Conservation (phyloP, 2,329 filamentous ascomycete species). For the Corynespora cassiicola region DNA sequence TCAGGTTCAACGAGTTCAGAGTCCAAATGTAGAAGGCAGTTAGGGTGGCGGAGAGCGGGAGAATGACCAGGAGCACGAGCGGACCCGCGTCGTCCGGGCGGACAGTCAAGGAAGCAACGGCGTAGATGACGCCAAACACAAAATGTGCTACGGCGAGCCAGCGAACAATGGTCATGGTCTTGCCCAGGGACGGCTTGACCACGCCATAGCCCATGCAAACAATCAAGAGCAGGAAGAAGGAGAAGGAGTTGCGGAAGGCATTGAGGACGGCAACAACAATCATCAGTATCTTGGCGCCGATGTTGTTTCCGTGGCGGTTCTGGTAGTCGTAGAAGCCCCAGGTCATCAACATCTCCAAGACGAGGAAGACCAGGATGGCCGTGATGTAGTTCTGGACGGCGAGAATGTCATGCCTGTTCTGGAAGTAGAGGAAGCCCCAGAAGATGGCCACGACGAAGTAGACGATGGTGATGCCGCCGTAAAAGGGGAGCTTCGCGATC, state of each 20-base stretch:
- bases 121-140: constrained; percentile 91
- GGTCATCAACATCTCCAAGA: constrained; percentile 96
- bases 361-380: constrained; percentile 90
- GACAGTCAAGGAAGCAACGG: constrained; percentile 85
- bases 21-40: constrained; percentile 99
- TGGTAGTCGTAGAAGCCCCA: constrained; percentile 99
- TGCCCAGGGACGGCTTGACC: constrained; percentile 89
- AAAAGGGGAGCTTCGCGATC: constrained; percentile 96
- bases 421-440: constrained; percentile 95
- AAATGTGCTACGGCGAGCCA: constrained; percentile 93
- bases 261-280: constrained; percentile 92
- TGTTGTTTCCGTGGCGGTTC: constrained; percentile 85
- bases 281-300: constrained; percentile 83
- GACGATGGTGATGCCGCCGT: constrained; percentile 90
- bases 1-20: constrained; percentile 90
- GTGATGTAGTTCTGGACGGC: constrained; percentile 99
- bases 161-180: constrained; percentile 92
- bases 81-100: constrained; percentile 89
- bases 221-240: constrained; percentile 95
- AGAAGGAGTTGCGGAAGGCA: constrained; percentile 94
- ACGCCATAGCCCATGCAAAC: constrained; percentile 99
- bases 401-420: constrained; percentile 91
- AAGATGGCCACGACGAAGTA: constrained; percentile 87
- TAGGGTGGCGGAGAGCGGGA: constrained; percentile 88
- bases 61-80: constrained; percentile 88